Percentiles rank a stretch among this genome's conserved stretches.
Evolutionary conservation across 441 rosid species (phyloP).

Genomic region (Aleurites moluccanus): DNA sequence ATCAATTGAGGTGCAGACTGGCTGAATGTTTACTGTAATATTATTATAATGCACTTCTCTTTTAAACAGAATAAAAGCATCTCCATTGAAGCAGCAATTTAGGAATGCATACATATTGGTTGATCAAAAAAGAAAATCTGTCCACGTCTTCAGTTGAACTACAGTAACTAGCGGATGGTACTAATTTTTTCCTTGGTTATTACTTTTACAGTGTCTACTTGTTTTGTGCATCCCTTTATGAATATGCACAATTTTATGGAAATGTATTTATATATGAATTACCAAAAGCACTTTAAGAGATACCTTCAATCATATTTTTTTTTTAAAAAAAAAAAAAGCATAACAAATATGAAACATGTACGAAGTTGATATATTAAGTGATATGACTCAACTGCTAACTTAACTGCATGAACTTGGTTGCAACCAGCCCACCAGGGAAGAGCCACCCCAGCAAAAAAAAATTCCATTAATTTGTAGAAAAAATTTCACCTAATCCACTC

Average conservation of each 20-base stretch:
- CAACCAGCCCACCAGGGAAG: too few species aligned
- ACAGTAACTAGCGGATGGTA: not conserved
- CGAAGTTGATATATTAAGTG: not conserved
- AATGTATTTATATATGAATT: not conserved
- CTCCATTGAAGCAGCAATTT: not conserved
- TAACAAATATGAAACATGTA: not conserved
- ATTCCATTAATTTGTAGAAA: too few species aligned
- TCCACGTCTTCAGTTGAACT: not conserved
- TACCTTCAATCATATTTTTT: not conserved
- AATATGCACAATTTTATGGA: not conserved
- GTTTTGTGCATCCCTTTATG: not conserved
- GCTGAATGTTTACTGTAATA: not conserved
- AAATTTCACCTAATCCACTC: too few species aligned
- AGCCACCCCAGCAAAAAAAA: too few species aligned
- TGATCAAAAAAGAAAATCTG: not conserved
- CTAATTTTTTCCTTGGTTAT: not conserved
- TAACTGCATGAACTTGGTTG: not conserved
- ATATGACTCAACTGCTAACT: constrained; percentile 5
- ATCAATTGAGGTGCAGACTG: not conserved
- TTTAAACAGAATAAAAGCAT: not conserved
- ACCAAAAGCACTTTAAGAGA: not conserved
- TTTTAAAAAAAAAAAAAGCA: not conserved
- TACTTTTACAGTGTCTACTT: not conserved
- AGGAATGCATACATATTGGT: not conserved
- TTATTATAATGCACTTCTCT: not conserved